phyloP scores from a whole-genome alignment of 768 basidiomycete species.

The Lentinula sp. region DNA sequence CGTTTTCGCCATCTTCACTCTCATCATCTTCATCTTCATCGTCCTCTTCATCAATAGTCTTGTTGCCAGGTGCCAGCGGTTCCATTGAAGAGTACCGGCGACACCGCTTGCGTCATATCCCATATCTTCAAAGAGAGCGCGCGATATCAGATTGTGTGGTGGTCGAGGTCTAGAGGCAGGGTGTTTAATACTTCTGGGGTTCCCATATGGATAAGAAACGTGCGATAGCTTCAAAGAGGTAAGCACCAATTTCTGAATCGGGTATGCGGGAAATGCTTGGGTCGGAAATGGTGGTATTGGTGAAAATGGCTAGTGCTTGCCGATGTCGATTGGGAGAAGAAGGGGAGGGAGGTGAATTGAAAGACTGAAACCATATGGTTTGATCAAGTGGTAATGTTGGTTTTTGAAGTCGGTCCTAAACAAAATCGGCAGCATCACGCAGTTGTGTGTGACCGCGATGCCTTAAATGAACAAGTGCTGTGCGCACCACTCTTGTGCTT shows the following conservation, averaged over 20 bases:
- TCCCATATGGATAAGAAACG: conserved; percentile 89
- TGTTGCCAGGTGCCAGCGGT: conserved; percentile 52
- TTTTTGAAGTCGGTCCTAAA: too few species aligned
- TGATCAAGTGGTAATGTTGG: too few species aligned
- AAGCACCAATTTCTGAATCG: conserved; percentile 68
- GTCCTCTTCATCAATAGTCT: conserved; percentile 24
- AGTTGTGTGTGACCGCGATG: too few species aligned
- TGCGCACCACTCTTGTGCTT: too few species aligned
- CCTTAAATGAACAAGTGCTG: too few species aligned
- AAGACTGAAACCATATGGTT: conserved; percentile 80
- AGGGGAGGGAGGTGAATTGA: conserved; percentile 91
- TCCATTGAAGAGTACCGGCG: conserved; percentile 73
- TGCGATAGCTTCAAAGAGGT: conserved; percentile 83
- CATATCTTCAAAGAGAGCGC: conserved; percentile 84
- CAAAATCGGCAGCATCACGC: too few species aligned
- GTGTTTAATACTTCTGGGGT: conserved; percentile 76
- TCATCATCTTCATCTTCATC: conserved; percentile 65
- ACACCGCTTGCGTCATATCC: conserved; percentile 74
- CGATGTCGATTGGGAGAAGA: conserved; percentile 90
- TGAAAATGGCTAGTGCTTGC: conserved; percentile 83
- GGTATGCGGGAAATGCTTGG: conserved; percentile 68
- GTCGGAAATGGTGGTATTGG: conserved; percentile 54
- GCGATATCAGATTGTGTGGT: conserved; percentile 70
- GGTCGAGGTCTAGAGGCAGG: conserved; percentile 69
- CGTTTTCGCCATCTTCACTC: conserved; percentile 60